Evolutionary conservation across 176 grass and related monocot genomes (phyloP).

Genomic region (Cenchrus fungigraminus): DNA sequence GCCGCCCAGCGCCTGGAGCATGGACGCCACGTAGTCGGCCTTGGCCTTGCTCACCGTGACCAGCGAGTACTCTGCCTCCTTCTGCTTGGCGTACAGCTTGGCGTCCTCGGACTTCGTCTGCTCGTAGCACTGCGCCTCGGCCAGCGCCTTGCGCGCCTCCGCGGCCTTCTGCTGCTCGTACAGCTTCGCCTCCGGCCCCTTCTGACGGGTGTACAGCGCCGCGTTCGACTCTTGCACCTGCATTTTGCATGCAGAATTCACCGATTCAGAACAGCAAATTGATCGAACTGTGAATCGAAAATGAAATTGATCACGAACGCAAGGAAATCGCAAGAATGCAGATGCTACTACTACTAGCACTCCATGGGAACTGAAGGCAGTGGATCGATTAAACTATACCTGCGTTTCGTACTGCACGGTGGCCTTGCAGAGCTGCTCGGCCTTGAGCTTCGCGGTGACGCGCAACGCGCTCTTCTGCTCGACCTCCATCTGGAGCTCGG

Average conservation of each 20-base stretch:
- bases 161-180: slow-evolving; percentile 60
- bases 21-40: slow-evolving; percentile 38
- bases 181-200: slow-evolving; percentile 59
- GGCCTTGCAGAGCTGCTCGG: slow-evolving; percentile 75
- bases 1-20: slow-evolving; percentile 58
- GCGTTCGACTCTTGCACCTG: slow-evolving; percentile 72
- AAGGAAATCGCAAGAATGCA: background rate
- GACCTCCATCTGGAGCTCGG: slow-evolving; percentile 89
- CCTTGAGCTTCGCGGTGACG: slow-evolving; percentile 83
- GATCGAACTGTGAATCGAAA: background rate
- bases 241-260: background rate
- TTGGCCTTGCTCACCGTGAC: slow-evolving; percentile 51
- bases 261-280: background rate
- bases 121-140: slow-evolving; percentile 57
- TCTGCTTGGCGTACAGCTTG: slow-evolving; percentile 65
- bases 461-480: slow-evolving; percentile 66
- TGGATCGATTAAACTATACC: slow-evolving; percentile 8
- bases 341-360: too few species aligned
- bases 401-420: slow-evolving; percentile 75
- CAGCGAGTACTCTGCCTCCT: slow-evolving; percentile 57
- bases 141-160: slow-evolving; percentile 49
- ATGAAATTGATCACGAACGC: background rate
- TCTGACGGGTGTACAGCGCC: slow-evolving; percentile 61
- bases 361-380: too few species aligned
- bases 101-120: slow-evolving; percentile 50